Evolutionary conservation across 345 rosid species (phyloP).

Genomic region (Populus alba): DNA sequence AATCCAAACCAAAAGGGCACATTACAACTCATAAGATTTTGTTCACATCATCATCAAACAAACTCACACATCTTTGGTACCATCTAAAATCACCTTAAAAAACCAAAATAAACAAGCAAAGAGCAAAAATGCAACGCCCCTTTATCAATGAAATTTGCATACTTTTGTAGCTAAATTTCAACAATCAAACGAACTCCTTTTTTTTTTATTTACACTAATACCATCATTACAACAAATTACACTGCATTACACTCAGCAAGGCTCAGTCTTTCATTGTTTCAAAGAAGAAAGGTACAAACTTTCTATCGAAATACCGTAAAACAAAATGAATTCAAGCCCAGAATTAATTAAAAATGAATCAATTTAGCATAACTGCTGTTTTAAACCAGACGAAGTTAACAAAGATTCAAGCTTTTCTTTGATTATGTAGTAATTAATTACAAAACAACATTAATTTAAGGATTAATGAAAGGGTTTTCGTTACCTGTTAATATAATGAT

Average conservation of each 20-base stretch:
- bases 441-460: not conserved
- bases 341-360: not conserved
- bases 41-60: not conserved
- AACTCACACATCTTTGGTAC: too few relatives aligned
- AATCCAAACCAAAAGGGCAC: not conserved
- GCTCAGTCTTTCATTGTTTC: too few relatives aligned
- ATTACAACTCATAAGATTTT: not conserved
- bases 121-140: not conserved
- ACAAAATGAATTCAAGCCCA: too few relatives aligned
- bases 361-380: not conserved
- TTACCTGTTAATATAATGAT: constrained; percentile 14
- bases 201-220: too few relatives aligned
- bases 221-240: too few relatives aligned
- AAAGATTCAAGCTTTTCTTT: not conserved
- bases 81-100: too few relatives aligned
- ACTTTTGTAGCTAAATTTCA: not conserved
- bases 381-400: not conserved
- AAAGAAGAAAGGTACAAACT: too few relatives aligned
- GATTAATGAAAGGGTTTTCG: not conserved
- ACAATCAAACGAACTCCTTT: not conserved
- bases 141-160: not conserved
- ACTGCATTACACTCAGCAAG: too few relatives aligned
- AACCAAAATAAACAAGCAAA: too few relatives aligned
- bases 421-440: not conserved
- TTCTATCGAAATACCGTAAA: too few relatives aligned